Conservation (phyloP, 1,284 basidiomycete species). For the Cutaneotrichosporon sp. region DNA sequence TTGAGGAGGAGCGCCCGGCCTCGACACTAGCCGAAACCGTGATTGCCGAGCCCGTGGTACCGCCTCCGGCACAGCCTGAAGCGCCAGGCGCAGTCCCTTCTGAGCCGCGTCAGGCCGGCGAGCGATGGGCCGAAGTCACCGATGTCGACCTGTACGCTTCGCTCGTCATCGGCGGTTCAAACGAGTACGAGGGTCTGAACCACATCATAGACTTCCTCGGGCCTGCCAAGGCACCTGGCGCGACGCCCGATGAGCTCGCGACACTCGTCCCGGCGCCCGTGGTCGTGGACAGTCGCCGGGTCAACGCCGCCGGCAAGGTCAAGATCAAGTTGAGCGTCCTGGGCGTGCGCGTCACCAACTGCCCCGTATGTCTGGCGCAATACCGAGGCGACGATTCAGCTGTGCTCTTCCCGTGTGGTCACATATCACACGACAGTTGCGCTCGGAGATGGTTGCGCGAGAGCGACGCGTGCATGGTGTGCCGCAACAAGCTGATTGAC, state of each 20-base stretch:
- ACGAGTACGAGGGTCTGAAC: slow-evolving; percentile 64
- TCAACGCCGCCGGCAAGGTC: slow-evolving; percentile 67
- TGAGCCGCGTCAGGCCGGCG: not conserved
- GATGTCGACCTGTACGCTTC: slow-evolving; percentile 64
- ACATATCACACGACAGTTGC: slow-evolving; percentile 55
- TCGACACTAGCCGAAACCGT: not conserved
- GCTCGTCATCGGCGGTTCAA: slow-evolving; percentile 57
- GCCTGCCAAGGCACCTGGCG: slow-evolving; percentile 53
- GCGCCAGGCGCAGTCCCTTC: not conserved
- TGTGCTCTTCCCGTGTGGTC: slow-evolving; percentile 68
- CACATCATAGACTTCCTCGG: slow-evolving; percentile 65
- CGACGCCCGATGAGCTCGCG: slow-evolving; percentile 43
- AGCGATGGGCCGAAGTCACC: slow-evolving; percentile 42
- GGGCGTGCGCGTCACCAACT: slow-evolving; percentile 72
- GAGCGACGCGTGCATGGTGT: slow-evolving; percentile 50
- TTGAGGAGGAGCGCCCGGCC: not conserved
- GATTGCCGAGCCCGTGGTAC: too few relatives aligned
- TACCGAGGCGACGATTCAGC: slow-evolving; percentile 65
- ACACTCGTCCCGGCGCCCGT: slow-evolving; percentile 62
- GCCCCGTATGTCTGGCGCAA: slow-evolving; percentile 73
- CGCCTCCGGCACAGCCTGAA: not conserved
- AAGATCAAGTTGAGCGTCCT: slow-evolving; percentile 73
- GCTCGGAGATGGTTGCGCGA: slow-evolving; percentile 49
- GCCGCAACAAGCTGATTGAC: slow-evolving; percentile 33
- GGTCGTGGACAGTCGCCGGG: slow-evolving; percentile 65